Evolutionary conservation across 768 basidiomycete genomes (phyloP).

Genomic region (Lenzites betulinus): DNA sequence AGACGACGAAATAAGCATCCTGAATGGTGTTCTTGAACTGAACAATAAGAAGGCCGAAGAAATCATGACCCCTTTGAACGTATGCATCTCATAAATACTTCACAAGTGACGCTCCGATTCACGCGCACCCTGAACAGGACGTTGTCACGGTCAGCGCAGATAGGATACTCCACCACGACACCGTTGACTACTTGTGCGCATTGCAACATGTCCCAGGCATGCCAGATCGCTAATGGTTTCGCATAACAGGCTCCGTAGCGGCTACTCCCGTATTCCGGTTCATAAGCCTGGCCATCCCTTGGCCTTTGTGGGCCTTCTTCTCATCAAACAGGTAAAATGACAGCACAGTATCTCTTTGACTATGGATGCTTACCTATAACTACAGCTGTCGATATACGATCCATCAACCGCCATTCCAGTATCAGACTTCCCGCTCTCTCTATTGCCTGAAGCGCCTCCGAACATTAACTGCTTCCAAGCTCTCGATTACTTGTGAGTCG

Average conservation of each 20-base stretch:
- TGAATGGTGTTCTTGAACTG: slow-evolving; percentile 79
- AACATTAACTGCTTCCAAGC: slow-evolving; percentile 94
- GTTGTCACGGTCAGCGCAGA: slow-evolving; percentile 80
- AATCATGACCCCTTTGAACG: slow-evolving; percentile 61
- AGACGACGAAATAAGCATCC: slow-evolving; percentile 80
- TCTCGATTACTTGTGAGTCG: slow-evolving; percentile 81
- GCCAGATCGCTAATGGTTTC: not conserved
- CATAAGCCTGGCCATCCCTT: slow-evolving; percentile 69
- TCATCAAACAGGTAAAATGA: slow-evolving; percentile 70
- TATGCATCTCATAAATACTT: slow-evolving; percentile 18
- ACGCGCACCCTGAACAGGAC: slow-evolving; percentile 49
- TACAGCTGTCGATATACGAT: slow-evolving; percentile 84
- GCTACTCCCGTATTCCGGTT: slow-evolving; percentile 92
- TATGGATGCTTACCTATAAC: not conserved
- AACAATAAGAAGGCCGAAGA: slow-evolving; percentile 65
- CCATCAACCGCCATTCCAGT: slow-evolving; percentile 77
- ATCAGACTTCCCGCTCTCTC: slow-evolving; percentile 72
- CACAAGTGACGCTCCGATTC: no score
- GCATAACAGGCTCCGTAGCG: slow-evolving; percentile 60
- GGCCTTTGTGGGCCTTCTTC: slow-evolving; percentile 78
- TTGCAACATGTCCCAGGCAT: slow-evolving; percentile 12
- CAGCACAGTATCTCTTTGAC: not conserved
- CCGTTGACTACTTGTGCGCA: slow-evolving; percentile 72
- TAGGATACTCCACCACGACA: slow-evolving; percentile 73
- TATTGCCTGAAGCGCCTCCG: slow-evolving; percentile 87